A percentile compares a stretch with the other conserved stretches of the same genome.
These are phyloP conservation scores for Monosporascus sp. DNA, from an alignment of 2,329 filamentous ascomycete species.

Conservation along the genomic window DNA sequence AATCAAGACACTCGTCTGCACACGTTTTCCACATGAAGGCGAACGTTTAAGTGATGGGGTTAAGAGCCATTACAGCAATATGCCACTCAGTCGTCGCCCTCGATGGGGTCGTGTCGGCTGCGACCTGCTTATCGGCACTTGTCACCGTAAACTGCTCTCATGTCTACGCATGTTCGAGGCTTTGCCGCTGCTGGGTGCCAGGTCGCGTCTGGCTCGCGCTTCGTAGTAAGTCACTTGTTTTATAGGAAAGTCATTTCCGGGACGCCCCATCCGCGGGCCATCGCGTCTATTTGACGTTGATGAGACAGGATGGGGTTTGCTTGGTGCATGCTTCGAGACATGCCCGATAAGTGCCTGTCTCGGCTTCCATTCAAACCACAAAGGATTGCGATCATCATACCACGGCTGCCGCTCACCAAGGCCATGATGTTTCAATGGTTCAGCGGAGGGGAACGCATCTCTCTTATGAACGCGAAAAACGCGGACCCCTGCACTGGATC, in stretches of 20 bases:
- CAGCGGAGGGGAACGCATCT: slow-evolving; percentile 9
- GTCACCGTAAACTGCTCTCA: background rate
- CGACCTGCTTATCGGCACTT: background rate
- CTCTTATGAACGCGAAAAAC: slow-evolving; percentile 23
- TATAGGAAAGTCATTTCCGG: background rate
- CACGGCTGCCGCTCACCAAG: background rate
- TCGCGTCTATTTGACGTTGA: background rate
- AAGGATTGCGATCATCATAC: background rate
- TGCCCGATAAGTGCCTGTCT: too few species aligned
- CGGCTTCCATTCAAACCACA: background rate
- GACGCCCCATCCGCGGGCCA: background rate
- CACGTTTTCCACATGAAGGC: too few species aligned
- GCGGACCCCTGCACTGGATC: slow-evolving; percentile 15
- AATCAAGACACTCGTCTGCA: too few species aligned
- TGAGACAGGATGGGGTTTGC: background rate
- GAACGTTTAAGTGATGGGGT: too few species aligned
- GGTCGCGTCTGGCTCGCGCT: too few species aligned
- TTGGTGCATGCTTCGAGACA: too few species aligned
- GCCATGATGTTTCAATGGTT: background rate
- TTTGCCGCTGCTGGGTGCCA: too few species aligned
- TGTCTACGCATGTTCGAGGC: background rate
- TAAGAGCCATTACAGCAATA: background rate
- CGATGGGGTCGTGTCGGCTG: background rate
- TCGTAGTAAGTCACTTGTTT: background rate
- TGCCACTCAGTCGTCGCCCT: background rate